Evolutionary conservation across 768 basidiomycete species (phyloP), one percentile per base, ranked within the genome.

Genomic region (Cystofilobasidium capitatum): DNA sequence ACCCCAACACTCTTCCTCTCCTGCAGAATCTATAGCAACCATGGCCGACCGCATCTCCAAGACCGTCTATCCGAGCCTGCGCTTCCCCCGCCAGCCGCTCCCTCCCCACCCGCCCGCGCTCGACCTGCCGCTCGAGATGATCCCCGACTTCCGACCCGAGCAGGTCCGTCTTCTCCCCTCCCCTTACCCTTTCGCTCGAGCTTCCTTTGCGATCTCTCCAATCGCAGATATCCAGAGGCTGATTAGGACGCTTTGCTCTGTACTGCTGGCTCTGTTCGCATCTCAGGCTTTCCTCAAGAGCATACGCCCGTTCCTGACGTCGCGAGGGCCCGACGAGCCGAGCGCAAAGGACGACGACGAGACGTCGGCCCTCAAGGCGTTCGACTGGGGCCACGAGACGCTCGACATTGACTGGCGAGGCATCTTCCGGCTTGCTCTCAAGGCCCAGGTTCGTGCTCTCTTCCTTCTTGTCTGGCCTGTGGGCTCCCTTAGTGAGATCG

Each of bases 361-460:
- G 16, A 58, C 58, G 33, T 45, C 58, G 20, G 35, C 33, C 8
- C 31, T 67, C 47, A 67, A 67, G 42, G 58, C 59, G 24, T n/a
- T 67, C 39, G 60, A 62, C 60, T 67, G 66, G 66, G 31, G n/a
- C 7, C 59, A 61, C 39, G 66, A 67, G 26, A 29, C 37, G 29
- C 47, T 67, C n/a, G 66, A 67, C 44, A 62, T 67, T 39, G 60
- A 67, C 39, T 67, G 66, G 66, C n/a, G 49, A 22, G 66, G 66
- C 39, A 55, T 67, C 37, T 67, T 55, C 42, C 39, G 59, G 54
- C 35, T 67, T 1, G 59, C 66, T 1, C 39, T 67, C 2, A 67
- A 57, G 39, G 49, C 47, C n/a, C 66, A 67, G 66, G 66, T 67
- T 16, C 20, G 65, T 51, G 4, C 37, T 2, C 12, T 33, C n/a